These are phyloP conservation scores for Pestalotiopsis sp. DNA, from an alignment of 2,329 filamentous ascomycete species.

Conservation along the genomic window DNA sequence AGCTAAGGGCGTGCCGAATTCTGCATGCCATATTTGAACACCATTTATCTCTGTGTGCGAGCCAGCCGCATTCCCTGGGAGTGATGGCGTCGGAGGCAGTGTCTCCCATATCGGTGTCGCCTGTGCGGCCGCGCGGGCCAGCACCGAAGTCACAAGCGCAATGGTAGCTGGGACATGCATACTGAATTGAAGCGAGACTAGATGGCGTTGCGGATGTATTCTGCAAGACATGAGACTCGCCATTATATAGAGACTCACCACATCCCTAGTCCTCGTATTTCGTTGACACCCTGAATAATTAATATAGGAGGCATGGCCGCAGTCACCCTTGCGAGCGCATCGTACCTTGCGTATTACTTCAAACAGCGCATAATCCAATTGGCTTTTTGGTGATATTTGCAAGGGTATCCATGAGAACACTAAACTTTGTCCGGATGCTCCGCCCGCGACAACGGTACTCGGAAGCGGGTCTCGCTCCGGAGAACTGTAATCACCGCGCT, in stretches of 20 bases:
- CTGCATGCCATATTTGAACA: conserved; percentile 41
- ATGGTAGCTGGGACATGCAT: not conserved
- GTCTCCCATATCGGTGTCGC: conserved; percentile 30
- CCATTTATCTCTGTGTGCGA: conserved; percentile 33
- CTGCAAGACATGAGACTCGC: not conserved
- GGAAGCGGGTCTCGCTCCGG: not conserved
- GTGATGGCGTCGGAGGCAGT: conserved; percentile 38
- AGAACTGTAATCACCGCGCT: not conserved
- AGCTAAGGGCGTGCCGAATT: conserved; percentile 26
- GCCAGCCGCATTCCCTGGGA: conserved; percentile 35
- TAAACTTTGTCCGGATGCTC: not conserved
- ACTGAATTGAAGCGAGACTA: not conserved
- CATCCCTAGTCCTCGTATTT: not conserved
- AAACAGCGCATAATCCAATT: not conserved
- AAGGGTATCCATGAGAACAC: not conserved
- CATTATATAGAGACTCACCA: not conserved
- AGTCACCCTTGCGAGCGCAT: conserved; percentile 7
- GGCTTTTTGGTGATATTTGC: not conserved
- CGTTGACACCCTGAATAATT: not conserved
- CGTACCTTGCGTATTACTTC: not conserved
- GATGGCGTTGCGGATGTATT: not conserved
- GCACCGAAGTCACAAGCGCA: not conserved
- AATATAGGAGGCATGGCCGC: not conserved
- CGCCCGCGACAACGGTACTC: not conserved
- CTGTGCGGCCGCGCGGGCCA: not conserved